Base-by-base conservation (phyloP, 805 yeast genomes). In the Sugiyamaella lignohabitans region DNA sequence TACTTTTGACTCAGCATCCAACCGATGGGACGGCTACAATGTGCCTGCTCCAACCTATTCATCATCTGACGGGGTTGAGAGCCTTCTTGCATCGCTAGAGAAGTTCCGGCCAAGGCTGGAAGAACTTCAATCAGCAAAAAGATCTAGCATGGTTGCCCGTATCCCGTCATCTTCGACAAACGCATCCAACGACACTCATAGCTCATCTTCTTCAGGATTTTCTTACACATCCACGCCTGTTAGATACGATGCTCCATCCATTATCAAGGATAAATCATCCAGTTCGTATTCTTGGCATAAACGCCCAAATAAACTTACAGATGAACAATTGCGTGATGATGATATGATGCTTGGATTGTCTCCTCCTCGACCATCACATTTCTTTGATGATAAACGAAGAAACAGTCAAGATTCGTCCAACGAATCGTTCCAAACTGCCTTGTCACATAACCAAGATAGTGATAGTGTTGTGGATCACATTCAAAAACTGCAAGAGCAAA, bases 391-490 rank as follows among this genome's bases (percentile, higher is more conserved):
- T 2, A 17, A 22, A 18, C 20, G 38, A 22, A 21, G 43, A 4
- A 24, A 22, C 24, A 40, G 51, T 27, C 50, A 47, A 19, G 53
- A 50, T 21, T 52, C 55, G 1, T 49, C 53, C 3, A 45, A 46
- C 11, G 55, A 52, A n/a, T 49, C 53, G 29, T 52, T 47, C 35
- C 47, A 39, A 23, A 52, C 55, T 4, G 55, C 55, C 5, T 29
- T 20, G 5, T 46, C 53, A 3, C 40, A 34, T 38, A 17, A 21
- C 5, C 16, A 30, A 3, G 47, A 44, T 40, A 34, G 24, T 11
- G 43, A 40, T 16, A 23, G 23, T n/a, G 34, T 17, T n/a, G 36
- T 24, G 4, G 30, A 17, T 10, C 19, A 27, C 21, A 17, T 35
- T 14, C 20, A 17, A 14, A 17, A 11, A 14, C 20, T 16, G 11